Evolutionary conservation across 768 basidiomycete genomes (phyloP).

Genomic region (Phanerochaete sordida): DNA sequence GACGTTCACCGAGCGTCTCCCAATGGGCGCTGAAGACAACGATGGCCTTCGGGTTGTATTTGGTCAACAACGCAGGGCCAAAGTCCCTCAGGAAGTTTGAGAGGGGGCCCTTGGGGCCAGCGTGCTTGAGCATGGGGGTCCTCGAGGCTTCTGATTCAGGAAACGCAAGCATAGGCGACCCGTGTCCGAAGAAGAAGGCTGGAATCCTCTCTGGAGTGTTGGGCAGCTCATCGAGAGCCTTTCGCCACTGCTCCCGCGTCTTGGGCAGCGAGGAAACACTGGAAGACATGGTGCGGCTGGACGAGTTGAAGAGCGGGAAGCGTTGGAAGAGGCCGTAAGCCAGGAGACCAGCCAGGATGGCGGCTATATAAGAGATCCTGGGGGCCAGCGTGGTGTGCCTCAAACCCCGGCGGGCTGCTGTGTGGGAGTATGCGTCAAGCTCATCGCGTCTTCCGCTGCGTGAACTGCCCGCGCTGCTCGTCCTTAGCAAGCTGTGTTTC

Average conservation of each 20-base stretch:
- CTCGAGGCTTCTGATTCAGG: slow-evolving; percentile 18
- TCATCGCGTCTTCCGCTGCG: slow-evolving; percentile 5
- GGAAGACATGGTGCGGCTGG: slow-evolving; percentile 10
- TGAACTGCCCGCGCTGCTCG: too few relatives aligned
- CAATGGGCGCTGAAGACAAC: slow-evolving; percentile 84
- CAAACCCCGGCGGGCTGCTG: too few relatives aligned
- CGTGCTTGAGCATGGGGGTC: slow-evolving; percentile 14
- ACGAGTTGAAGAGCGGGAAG: background rate
- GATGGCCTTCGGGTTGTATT: slow-evolving; percentile 76
- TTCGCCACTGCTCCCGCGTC: slow-evolving; percentile 43
- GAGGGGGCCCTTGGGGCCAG: slow-evolving; percentile 52
- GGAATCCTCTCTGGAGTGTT: slow-evolving; percentile 60
- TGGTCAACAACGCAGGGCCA: slow-evolving; percentile 58
- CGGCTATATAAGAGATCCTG: background rate
- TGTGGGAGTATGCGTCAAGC: background rate
- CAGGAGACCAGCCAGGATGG: background rate
- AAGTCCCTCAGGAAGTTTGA: slow-evolving; percentile 61
- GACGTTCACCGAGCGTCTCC: slow-evolving; percentile 59
- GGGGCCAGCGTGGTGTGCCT: background rate
- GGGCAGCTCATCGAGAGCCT: slow-evolving; percentile 53
- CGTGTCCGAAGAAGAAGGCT: slow-evolving; percentile 74
- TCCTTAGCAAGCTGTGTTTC: slow-evolving; percentile 4
- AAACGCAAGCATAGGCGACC: slow-evolving; percentile 51
- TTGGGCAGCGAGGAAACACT: slow-evolving; percentile 24
- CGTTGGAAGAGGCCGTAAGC: background rate